Base-by-base conservation (phyloP, 352 stramenopile genomes). In the Phytophthora sojae region DNA sequence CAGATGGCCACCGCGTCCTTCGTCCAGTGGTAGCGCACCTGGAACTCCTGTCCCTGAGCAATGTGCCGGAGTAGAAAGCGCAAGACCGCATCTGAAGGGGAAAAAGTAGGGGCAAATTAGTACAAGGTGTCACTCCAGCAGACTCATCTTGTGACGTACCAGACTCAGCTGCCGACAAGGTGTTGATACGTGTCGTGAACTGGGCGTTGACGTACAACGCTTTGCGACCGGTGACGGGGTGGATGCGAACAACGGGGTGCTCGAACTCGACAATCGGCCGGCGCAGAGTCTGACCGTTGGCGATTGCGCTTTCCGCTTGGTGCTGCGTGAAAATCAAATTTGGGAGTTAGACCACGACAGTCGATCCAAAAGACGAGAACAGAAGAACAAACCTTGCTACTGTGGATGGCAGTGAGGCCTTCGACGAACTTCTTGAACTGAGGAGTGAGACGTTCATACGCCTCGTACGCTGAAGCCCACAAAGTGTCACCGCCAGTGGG, bases 391-490 rank as follows among this genome's bases (percentile, higher is more conserved):
- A 75, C 66, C 65, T 82, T 81, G 70, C 79, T 77, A 61, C 75
- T 86, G 67, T 88, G 80, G 23, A 83, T 77, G 9, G 80, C 80
- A 5, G 69, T 81, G 9, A 88, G 73, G 4, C 73, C 69, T 37
- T 85, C 75, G 11, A 85, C 52, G 54, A 85, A 77, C 50, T 77
- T 77, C 49, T 82, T 62, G 42, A 85, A 76, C n/a, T 63, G 52
- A 4, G 75, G 74, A 14, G 80, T 81, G 4, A 88, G 67, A n/a
- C 77, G 77, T 2, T 88, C 75, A 60, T 85, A 88, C 6, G 80
- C 80, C n/a, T 85, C 78, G 54, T 83, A 83, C 14, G 63, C 67
- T 0, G 76, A 82, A 0, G 76, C 66, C 77, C 77, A 88, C 12
- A 88, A 26, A 14, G 80, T 88, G 53, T 85, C 80, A 6, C 68